These are phyloP conservation scores for Aureobasidium melanogenum DNA, from an alignment of 2,329 filamentous ascomycete species.

Conservation along the genomic window DNA sequence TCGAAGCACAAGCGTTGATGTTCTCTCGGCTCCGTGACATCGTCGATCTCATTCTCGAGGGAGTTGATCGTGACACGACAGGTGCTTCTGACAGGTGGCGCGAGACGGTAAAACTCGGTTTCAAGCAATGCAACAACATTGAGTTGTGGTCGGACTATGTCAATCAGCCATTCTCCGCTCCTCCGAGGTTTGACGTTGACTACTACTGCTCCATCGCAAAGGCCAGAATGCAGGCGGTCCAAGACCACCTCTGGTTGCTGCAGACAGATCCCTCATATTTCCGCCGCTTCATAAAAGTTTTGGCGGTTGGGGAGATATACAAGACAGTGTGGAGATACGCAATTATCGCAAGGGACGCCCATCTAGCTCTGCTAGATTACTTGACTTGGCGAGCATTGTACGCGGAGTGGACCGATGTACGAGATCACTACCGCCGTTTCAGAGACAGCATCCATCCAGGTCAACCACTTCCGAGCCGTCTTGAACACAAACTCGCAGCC, in stretches of 20 bases:
- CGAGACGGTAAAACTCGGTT: neutral
- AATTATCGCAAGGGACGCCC: neutral
- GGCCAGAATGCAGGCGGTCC: conserved; percentile 14
- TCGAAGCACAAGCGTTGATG: conserved; percentile 18
- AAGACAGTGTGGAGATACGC: neutral
- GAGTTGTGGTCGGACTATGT: neutral
- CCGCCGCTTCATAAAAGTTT: neutral
- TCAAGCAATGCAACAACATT: neutral
- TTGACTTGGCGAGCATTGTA: neutral
- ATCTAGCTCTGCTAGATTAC: neutral
- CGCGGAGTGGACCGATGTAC: neutral
- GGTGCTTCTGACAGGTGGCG: neutral
- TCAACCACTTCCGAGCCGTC: neutral
- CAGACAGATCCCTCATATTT: conserved; percentile 18
- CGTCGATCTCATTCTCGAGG: conserved; percentile 11
- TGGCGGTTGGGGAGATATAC: neutral
- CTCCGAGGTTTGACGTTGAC: conserved; percentile 16
- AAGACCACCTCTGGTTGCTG: conserved; percentile 20
- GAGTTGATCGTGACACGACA: neutral
- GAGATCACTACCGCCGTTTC: neutral
- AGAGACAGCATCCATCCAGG: neutral
- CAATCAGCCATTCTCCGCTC: conserved; percentile 14
- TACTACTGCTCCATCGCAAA: conserved; percentile 12
- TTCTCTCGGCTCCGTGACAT: conserved; percentile 14
- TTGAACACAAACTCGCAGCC: neutral